Base-by-base conservation (phyloP, 2,329 filamentous ascomycete species). In the Colletotrichum sublineola region DNA sequence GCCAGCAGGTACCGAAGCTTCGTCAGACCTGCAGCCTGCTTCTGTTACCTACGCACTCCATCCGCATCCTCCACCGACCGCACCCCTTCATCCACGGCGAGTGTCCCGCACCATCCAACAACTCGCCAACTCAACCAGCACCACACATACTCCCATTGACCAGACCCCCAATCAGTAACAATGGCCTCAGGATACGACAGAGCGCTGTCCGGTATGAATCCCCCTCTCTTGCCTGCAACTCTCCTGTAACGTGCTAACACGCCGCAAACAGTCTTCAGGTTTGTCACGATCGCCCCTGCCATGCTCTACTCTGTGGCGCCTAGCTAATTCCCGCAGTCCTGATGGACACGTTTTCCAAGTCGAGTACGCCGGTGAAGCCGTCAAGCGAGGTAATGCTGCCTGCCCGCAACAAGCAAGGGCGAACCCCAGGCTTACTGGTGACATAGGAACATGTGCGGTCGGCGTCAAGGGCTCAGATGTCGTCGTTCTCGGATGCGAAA, bases 281-380 rank as follows among this genome's bases (percentile, higher is more conserved):
- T 86, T 77, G 86, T 83, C 76, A 42, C 65, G 46, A 55, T 60
- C 20, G 58, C 70, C 61, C 73, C 31, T 63, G 75, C 56, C 20
- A 2, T 24, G 71, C 61, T 64, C 62, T 74, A n/a, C 53, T 63
- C 55, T 52, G 42, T 53, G 33, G 44, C 64, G 65, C 71, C 38
- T 42, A 75, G 78, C 86, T 91, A 83, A 92, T 81, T 50, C n/a
- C 60, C 70, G 61, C 81, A 98, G 96, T 90, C 96, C 96, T 80
- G 96, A 99, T 86, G 96, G 96, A 85, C 96, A 99, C 87, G 96
- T 99, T 80, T 99, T 99, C 87, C 96, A 99, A 86, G 96, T 99
- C 80, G 96, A 99, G 89, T 99, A 99, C 90, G 96, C 96, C 68
- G 93, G 97, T 77, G 96, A 99, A 86, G 96, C 96, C 77, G 96